Percentiles rank a stretch among this genome's conserved stretches.
phyloP scores from a whole-genome alignment of 2,329 filamentous ascomycete genomes.

The Sporothrix brunneoviolacea region DNA sequence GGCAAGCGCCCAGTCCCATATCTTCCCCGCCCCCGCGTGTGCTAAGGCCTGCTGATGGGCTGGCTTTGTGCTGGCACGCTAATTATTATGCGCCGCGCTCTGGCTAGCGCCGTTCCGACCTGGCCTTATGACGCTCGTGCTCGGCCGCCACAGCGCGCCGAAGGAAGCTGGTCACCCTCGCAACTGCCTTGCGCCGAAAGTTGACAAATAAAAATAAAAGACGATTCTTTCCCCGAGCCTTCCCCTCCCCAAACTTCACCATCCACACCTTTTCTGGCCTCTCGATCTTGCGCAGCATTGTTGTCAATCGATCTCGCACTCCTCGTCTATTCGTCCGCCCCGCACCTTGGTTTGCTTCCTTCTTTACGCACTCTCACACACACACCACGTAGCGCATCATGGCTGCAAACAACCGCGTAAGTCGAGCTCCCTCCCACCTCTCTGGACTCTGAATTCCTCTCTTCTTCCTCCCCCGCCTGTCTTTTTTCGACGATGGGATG shows the following conservation, averaged over 20 bases:
- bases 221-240: not conserved
- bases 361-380: too few species aligned
- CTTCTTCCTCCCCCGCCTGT: not conserved
- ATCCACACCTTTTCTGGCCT: too few species aligned
- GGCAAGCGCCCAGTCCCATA: too few species aligned
- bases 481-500: not conserved
- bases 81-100: too few species aligned
- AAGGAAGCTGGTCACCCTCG: not conserved
- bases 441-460: not conserved
- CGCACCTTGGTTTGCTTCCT: too few species aligned
- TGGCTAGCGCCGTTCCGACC: too few species aligned
- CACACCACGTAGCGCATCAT: too few species aligned
- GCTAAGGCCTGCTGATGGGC: too few species aligned
- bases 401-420: constrained; percentile 14
- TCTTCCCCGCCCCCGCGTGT: too few species aligned
- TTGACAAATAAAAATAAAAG: not conserved
- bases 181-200: not conserved
- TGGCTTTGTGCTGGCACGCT: too few species aligned
- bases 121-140: not conserved
- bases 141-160: not conserved
- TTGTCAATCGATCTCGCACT: not conserved
- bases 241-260: too few species aligned
- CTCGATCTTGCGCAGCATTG: not conserved
- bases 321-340: not conserved
- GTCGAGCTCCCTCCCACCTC: not conserved